Evolutionary conservation across 2,329 filamentous ascomycete genomes (phyloP).

Genomic region (Fusarium albosuccineum): DNA sequence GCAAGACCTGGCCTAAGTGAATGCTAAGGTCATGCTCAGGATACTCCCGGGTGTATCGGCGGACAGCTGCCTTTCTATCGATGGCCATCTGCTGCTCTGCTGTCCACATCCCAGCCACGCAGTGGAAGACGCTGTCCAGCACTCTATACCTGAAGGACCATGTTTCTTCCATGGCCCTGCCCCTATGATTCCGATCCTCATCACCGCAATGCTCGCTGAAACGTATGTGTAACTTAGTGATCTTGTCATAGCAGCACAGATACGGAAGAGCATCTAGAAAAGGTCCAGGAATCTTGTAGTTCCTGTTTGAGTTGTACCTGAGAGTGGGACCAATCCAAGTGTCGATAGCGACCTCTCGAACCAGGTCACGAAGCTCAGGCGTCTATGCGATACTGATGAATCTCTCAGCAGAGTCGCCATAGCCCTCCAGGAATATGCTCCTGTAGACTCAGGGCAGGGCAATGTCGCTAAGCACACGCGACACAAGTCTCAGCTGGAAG

Average conservation of each 20-base stretch:
- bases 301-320: not conserved
- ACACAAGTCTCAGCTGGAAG: constrained; percentile 13
- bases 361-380: constrained; percentile 5
- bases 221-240: constrained; percentile 8
- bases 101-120: constrained; percentile 23
- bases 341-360: constrained; percentile 30
- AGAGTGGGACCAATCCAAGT: constrained; percentile 23
- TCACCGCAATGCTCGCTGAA: constrained; percentile 20
- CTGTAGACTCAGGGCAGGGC: constrained; percentile 9
- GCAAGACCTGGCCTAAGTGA: not conserved
- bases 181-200: fast-evolving
- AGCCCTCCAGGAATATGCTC: constrained; percentile 12
- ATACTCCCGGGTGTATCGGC: not conserved
- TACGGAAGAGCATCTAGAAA: constrained; percentile 33
- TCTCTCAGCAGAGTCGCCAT: constrained; percentile 4
- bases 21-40: not conserved
- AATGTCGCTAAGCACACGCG: not conserved
- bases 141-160: constrained; percentile 19
- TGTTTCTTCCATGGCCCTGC: not conserved
- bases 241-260: constrained; percentile 3
- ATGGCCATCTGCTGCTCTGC: not conserved
- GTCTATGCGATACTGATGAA: constrained; percentile 28
- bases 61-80: not conserved
- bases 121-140: constrained; percentile 23
- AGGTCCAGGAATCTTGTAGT: not conserved